Evolutionary conservation across 768 basidiomycete species (phyloP).

Genomic region (Pisolithus orientalis): DNA sequence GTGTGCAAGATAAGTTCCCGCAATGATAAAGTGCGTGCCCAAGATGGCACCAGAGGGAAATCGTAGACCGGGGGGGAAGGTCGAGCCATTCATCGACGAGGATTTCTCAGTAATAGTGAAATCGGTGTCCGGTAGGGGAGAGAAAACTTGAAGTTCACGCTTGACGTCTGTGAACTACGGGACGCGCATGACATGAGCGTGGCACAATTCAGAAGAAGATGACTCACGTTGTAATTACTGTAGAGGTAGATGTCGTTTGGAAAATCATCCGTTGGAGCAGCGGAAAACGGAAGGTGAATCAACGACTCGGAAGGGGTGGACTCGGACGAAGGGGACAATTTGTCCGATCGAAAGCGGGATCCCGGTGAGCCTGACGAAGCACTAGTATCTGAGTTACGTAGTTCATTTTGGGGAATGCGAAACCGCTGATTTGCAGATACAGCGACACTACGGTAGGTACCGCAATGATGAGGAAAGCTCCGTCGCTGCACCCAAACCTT

Average conservation of each 20-base stretch:
- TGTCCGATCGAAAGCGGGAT: conserved; percentile 50
- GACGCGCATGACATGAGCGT: conserved; percentile 7
- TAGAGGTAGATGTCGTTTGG: conserved; percentile 88
- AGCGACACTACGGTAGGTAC: conserved; percentile 92
- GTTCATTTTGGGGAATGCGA: conserved; percentile 61
- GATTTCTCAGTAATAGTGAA: conserved; percentile 82
- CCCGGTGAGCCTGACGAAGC: conserved; percentile 50
- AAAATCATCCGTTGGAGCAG: conserved; percentile 61
- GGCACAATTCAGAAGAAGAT: not conserved
- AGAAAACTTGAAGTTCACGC: conserved; percentile 89
- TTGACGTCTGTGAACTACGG: conserved; percentile 87
- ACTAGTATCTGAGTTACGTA: conserved; percentile 33
- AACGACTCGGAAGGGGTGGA: conserved; percentile 55
- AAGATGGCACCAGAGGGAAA: conserved; percentile 94
- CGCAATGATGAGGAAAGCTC: conserved; percentile 88
- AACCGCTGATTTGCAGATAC: conserved; percentile 67
- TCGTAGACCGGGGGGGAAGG: conserved; percentile 89
- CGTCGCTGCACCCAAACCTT: conserved; percentile 76
- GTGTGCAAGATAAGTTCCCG: conserved; percentile 92
- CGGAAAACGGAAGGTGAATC: conserved; percentile 72
- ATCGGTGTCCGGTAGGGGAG: conserved; percentile 67
- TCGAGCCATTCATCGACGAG: conserved; percentile 67
- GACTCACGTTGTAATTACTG: conserved; percentile 89
- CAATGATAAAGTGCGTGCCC: conserved; percentile 87
- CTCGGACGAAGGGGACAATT: conserved; percentile 35